Evolutionary conservation across 2,329 filamentous ascomycete species (phyloP).

Genomic region (Boeremia exigua): DNA sequence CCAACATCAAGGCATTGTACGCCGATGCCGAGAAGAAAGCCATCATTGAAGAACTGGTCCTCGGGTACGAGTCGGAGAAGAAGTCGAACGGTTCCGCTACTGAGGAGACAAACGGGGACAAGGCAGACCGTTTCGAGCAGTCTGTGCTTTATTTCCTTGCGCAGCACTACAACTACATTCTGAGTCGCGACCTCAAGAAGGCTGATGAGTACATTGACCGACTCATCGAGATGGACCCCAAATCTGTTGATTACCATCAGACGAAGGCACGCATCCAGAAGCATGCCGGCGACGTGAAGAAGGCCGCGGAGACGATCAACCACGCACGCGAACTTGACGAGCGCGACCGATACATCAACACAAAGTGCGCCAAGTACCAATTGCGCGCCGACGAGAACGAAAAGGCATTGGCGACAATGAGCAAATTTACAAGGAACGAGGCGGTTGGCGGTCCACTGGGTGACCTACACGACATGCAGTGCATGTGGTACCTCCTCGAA

Average conservation of each 20-base stretch:
- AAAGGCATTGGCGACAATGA: constrained; percentile 83
- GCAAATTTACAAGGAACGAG: constrained; percentile 92
- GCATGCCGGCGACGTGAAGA: constrained; percentile 78
- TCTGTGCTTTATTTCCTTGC: constrained; percentile 92
- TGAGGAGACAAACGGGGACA: constrained; percentile 59
- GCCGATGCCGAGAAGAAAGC: constrained; percentile 76
- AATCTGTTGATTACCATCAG: constrained; percentile 90
- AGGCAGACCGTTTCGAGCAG: constrained; percentile 68
- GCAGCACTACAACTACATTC: constrained; percentile 93
- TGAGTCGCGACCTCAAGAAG: constrained; percentile 82
- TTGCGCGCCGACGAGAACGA: constrained; percentile 91
- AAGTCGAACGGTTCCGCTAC: constrained; percentile 58
- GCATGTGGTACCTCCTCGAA: constrained; percentile 94
- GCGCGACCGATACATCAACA: constrained; percentile 97
- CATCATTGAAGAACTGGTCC: constrained; percentile 75
- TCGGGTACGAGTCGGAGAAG: constrained; percentile 74
- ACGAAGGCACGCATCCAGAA: constrained; percentile 95
- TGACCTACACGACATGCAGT: constrained; percentile 97
- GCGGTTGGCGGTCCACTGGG: constrained; percentile 84
- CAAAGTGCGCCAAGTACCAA: constrained; percentile 96
- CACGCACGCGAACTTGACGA: constrained; percentile 82
- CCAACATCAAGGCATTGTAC: constrained; percentile 95
- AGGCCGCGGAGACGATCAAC: constrained; percentile 88
- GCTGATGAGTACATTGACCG: constrained; percentile 83
- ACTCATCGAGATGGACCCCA: constrained; percentile 78